Evolutionary conservation across 805 yeast genomes (phyloP).

Genomic region (Lipomyces yamadae): DNA sequence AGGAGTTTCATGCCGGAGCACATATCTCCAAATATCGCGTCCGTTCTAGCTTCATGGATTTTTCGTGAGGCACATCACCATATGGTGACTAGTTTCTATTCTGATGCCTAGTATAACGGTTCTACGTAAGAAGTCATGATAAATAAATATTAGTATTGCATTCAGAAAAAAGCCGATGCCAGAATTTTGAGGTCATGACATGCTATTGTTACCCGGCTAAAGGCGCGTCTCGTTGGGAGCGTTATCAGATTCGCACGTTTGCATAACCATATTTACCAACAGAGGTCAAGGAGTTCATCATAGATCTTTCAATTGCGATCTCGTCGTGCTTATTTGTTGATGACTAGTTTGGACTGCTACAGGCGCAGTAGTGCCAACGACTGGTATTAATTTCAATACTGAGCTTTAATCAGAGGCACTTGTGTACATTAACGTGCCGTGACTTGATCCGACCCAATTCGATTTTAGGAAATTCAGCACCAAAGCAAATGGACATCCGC

Average conservation of each 20-base stretch:
- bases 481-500: constrained; percentile 10
- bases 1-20: no score
- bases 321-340: not conserved
- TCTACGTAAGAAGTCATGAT: no score
- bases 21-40: no score
- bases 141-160: no score
- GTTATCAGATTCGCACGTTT: not conserved
- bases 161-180: no score
- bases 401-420: not conserved
- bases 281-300: not conserved
- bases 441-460: not conserved
- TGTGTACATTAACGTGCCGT: not conserved
- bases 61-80: no score
- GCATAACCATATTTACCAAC: not conserved
- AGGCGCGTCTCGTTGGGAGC: no score
- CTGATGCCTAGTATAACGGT: no score
- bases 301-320: not conserved
- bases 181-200: no score
- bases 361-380: not conserved
- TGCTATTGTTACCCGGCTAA: no score
- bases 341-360: not conserved
- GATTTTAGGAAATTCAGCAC: not conserved
- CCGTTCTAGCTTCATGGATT: no score
- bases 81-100: no score
- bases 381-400: not conserved